Evolutionary conservation across 2,329 filamentous ascomycete genomes (phyloP), one percentile per base, ranked within the genome.

Genomic region (Fusarium hostae): DNA sequence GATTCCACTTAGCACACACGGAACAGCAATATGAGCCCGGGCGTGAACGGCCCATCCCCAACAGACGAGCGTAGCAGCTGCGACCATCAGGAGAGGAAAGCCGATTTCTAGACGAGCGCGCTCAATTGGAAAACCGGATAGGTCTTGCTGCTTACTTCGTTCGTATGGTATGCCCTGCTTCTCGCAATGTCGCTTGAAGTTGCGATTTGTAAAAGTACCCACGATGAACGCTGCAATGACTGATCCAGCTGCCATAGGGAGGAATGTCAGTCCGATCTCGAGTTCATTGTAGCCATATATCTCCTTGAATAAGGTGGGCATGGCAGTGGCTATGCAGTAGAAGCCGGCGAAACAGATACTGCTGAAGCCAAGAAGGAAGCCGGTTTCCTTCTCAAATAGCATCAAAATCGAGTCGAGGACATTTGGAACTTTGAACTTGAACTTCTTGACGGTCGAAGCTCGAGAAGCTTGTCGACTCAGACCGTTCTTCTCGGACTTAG

Each of bases 131-230:
- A 89, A 88, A 1, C 79, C 68, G 1, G 79, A 72, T 16, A 88
- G 78, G 66, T 88, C 84, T 35, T 83, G 81, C 69, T 86, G 86
- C 13, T 86, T 86, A 51, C 83, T 86, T 71, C 84, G 85, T 60
- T 86, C 85, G 59, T 90, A 84, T 0, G 83, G 76, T 13, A 92
- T 80, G 13, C 87, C 87, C 1, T 88, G 78, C 9, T 80, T 82
- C 13, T 79, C 77, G 16, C 90, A 90, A 63, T 91, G 85, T 3
- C 90, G 87, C 3, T 86, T 84, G 77, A 90, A 94, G 78, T 92
- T 93, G 81, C 86, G 86, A 78, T 94, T 92, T 39, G 93, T 85
- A 3, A 89, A 71, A 4, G 84, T 84, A 2, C 91, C 90, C 5
- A 82, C 81, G 5, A 83, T 74, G 12, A 82, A 71, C 2, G 84